Conservation (phyloP, 148 eudicot species). For the Rhododendron henanense region DNA sequence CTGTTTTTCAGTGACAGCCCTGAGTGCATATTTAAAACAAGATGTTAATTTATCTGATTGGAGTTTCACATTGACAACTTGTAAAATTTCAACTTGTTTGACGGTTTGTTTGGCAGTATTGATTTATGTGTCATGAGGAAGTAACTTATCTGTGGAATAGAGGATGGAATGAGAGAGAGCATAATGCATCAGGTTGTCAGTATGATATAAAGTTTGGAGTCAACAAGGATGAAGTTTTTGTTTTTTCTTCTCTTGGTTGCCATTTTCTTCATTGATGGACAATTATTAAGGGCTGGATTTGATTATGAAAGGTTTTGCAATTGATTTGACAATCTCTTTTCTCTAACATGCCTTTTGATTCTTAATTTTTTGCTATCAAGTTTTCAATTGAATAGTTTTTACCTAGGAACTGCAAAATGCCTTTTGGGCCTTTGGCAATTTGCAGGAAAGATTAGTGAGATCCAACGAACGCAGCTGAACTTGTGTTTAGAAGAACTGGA, state of each 20-base stretch:
- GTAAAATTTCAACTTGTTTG: neutral
- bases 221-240: neutral
- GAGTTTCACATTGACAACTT: neutral
- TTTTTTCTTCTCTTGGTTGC: neutral
- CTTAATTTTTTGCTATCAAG: neutral
- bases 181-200: neutral
- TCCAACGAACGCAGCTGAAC: neutral
- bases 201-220: neutral
- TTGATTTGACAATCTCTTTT: neutral
- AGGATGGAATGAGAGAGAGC: neutral
- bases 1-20: neutral
- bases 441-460: neutral
- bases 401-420: neutral
- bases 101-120: neutral
- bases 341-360: neutral
- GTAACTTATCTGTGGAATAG: neutral
- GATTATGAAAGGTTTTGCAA: neutral
- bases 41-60: neutral
- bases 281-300: neutral
- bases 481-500: neutral
- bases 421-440: neutral
- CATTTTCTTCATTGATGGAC: neutral
- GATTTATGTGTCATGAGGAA: neutral
- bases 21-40: neutral
- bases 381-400: neutral